Evolutionary conservation across 2,329 filamentous ascomycete species (phyloP).

Genomic region (Colletotrichum coccodes): DNA sequence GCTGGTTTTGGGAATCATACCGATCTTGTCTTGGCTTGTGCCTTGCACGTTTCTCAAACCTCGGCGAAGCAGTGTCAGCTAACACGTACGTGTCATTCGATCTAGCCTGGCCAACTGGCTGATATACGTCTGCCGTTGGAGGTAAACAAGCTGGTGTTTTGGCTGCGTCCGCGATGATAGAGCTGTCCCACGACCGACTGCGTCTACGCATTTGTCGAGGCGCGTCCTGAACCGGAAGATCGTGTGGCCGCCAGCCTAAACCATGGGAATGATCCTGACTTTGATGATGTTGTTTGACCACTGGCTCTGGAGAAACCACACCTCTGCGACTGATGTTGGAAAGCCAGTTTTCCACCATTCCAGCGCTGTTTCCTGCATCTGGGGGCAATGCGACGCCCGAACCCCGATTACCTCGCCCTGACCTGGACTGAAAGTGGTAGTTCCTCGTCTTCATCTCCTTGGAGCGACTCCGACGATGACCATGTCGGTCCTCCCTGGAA

Average conservation of each 20-base stretch:
- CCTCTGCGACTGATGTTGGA: conserved; percentile 10
- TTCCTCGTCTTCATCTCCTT: background rate
- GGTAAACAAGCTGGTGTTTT: background rate
- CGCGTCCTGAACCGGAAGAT: background rate
- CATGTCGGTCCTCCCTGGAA: background rate
- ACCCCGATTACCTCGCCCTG: background rate
- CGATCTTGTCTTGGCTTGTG: conserved; percentile 66
- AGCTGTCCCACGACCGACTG: conserved; percentile 18
- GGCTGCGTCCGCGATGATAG: conserved; percentile 33
- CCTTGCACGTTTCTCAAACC: conserved; percentile 61
- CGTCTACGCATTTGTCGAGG: conserved; percentile 7
- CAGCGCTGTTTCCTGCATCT: background rate
- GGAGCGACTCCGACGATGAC: background rate
- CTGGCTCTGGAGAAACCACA: background rate
- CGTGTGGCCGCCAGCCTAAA: conserved; percentile 14
- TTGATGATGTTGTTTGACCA: background rate
- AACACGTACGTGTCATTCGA: background rate
- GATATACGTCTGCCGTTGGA: background rate
- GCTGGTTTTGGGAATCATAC: conserved; percentile 57
- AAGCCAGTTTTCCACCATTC: conserved; percentile 25
- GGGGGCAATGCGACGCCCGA: background rate
- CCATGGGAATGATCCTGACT: background rate
- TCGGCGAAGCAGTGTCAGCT: background rate
- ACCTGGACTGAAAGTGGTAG: background rate
- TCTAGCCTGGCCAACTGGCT: background rate